Evolutionary conservation across 2,329 filamentous ascomycete genomes (phyloP), one percentile per base, ranked within the genome.

Genomic region (Fonsecaea multimorphosa): DNA sequence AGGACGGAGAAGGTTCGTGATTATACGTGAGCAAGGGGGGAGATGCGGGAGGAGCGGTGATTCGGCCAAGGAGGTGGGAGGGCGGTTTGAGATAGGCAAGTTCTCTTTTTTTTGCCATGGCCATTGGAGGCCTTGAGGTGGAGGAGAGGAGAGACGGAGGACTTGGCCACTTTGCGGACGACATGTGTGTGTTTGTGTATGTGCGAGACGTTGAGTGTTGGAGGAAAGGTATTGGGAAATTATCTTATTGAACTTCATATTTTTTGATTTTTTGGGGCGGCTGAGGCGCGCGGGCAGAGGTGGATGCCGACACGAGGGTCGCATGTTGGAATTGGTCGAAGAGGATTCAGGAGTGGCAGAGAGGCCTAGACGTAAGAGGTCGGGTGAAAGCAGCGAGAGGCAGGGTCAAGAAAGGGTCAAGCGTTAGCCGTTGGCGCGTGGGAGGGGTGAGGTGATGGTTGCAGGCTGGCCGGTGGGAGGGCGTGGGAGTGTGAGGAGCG

Each of bases 381-480:
- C 34, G 58, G 38, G 12, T 69, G 64, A 69, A 60, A 69, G 67
- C 67, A 69, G 67, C 67, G 58, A 65, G 64, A 61, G 59, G 67
- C 53, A 40, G 51, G 67, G 67, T 63, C 65, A 67, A 63, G 62
- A 69, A 69, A 65, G 19, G 65, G 64, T 65, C 64, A 69, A 67
- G 67, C 67, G 67, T 65, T 63, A 62, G 60, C 22, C 19, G 44
- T 49, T 49, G 44, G 44, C 44, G 44, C 44, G 44, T 24, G 56
- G 27, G 51, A 24, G 55, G 51, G 51, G 58, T 54, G 51, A 51
- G 49, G 32, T 53, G 58, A 51, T 58, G 59, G 65, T 38, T 38
- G 58, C 58, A 52, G 58, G 57, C n/a, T n/a, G 24, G 58, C 44
- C 38, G 44, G 62, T 61, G 62, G 36, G 62, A 65, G 56, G 36